These are phyloP conservation scores for Pleurotus djamor DNA, from an alignment of 768 basidiomycete species.

Conservation along the genomic window DNA sequence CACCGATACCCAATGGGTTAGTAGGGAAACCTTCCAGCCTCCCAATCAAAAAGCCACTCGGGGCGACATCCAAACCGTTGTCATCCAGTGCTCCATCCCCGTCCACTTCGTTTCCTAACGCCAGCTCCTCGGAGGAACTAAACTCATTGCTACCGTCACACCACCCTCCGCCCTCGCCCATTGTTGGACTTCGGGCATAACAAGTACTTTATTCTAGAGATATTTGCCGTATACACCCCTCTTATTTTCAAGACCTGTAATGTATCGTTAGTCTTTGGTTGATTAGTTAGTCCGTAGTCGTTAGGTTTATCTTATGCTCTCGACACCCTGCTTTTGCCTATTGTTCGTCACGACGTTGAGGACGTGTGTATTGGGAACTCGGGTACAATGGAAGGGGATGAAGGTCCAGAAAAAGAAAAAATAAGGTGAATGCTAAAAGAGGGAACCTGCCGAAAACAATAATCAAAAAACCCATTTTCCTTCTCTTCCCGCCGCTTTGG, in stretches of 20 bases:
- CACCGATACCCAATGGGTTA: neutral
- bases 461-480: neutral
- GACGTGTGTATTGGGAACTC: neutral
- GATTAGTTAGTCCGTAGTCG: neutral
- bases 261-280: constrained; percentile 3
- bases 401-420: neutral
- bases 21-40: neutral
- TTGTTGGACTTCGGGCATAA: constrained; percentile 2
- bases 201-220: neutral
- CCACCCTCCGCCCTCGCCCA: constrained; percentile 1
- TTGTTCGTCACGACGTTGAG: neutral
- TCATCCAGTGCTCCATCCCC: neutral
- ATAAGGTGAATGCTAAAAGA: neutral
- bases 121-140: neutral
- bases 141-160: neutral
- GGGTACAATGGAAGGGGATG: neutral
- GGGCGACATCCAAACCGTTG: neutral
- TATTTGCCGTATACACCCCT: neutral
- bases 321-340: neutral
- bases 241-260: neutral
- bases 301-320: neutral
- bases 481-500: no score
- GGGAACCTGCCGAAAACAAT: constrained; percentile 6
- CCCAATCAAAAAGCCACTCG: neutral
- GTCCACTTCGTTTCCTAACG: neutral